Evolutionary conservation across 2,329 filamentous ascomycete species (phyloP), one percentile per base, ranked within the genome.

Genomic region (Arthrobotrys sinensis): DNA sequence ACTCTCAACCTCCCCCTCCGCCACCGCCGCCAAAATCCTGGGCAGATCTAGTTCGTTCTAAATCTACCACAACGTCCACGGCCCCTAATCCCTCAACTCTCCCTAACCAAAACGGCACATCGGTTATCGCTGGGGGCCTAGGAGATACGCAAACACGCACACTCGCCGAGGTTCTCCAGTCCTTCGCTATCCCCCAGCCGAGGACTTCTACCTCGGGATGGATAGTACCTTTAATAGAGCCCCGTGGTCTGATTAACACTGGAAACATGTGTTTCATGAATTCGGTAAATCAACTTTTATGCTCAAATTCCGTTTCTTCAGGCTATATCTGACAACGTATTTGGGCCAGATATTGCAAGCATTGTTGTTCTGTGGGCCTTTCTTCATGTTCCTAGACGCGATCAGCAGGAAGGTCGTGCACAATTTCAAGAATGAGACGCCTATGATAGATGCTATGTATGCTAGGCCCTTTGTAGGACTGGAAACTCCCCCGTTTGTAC

Each of bases 251-350:
- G 83, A 92, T 97, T 81, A 99, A 99, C 85, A 96, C 95, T 46
- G 96, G 96, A 62, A 98, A 99, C 83, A 96, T 98, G 93, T 99
- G 96, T 85, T 99, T 99, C 86, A 98, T 99, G 96, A 99, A 98
- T 87, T 97, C 96, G 80, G 95, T 97, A 88, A 86, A 93, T 86
- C n/a, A 14, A 34, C 24, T 10, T 3, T 16, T 16, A 11, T 50
- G 24, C n/a, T 12, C n/a, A 5, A 43, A 45, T 14, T 60, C 8
- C 50, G 5, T 45, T 65, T 19, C 24, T n/a, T 16, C 10, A 16
- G 14, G 28, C 36, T 7, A 57, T 10, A 16, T 4, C 43, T 16
- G 68, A 57, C 28, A 45, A 65, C 36, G 34, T 57, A 7, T 10
- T 68, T 81, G 2, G 6, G 3, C 34, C 80, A 97, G 94, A 91